Conservation (phyloP, 805 yeast genomes). For the Saccharomycopsis javanensis region DNA sequence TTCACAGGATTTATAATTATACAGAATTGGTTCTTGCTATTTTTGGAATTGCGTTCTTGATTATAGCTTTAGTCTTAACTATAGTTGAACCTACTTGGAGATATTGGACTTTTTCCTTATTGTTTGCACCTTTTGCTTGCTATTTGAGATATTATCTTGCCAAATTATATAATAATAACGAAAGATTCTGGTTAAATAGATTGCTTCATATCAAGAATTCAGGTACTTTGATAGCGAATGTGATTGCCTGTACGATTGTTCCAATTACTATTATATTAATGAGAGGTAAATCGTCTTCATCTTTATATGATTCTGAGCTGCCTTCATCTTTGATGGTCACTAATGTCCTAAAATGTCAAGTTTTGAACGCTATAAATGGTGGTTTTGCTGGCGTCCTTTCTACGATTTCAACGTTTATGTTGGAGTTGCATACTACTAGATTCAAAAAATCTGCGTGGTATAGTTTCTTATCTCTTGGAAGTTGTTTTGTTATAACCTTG, state of each 20-base stretch:
- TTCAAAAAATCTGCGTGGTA: slow-evolving; percentile 38
- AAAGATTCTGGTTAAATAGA: neutral
- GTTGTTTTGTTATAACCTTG: slow-evolving; percentile 41
- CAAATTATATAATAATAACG: slow-evolving; percentile 33
- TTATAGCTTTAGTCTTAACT: slow-evolving; percentile 22
- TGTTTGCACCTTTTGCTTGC: slow-evolving; percentile 69
- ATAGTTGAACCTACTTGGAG: slow-evolving; percentile 36
- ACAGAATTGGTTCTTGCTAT: slow-evolving; percentile 19
- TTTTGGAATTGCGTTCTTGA: slow-evolving; percentile 20
- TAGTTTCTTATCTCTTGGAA: slow-evolving; percentile 36
- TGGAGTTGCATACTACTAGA: slow-evolving; percentile 43
- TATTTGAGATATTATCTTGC: slow-evolving; percentile 47
- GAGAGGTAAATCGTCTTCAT: slow-evolving; percentile 34
- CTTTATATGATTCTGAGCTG: slow-evolving; percentile 10
- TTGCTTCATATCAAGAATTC: slow-evolving; percentile 33
- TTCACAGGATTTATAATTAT: slow-evolving; percentile 27
- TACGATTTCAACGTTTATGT: slow-evolving; percentile 70
- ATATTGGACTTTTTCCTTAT: slow-evolving; percentile 55
- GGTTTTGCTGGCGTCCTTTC: slow-evolving; percentile 68
- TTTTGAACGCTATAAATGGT: slow-evolving; percentile 42
- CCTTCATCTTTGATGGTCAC: slow-evolving; percentile 21
- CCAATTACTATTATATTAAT: slow-evolving; percentile 35
- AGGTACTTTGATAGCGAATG: slow-evolving; percentile 45
- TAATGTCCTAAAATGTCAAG: slow-evolving; percentile 35
- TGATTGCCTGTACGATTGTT: slow-evolving; percentile 36